Evolutionary conservation across 768 basidiomycete species (phyloP).

Genomic region (Cantharellus cinnabarinus): DNA sequence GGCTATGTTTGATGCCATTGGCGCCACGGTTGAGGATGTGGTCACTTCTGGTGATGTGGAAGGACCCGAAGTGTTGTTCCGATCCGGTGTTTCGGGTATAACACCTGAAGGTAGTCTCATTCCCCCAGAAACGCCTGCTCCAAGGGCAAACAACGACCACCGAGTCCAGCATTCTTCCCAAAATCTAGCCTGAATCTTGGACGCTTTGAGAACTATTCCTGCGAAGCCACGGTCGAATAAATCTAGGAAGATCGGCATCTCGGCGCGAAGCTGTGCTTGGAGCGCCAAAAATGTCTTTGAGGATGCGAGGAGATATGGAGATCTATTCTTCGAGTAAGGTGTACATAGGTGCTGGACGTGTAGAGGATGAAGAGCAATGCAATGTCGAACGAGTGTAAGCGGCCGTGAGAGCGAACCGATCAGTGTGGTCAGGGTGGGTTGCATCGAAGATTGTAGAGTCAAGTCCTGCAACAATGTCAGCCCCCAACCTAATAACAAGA

Average conservation of each 20-base stretch:
- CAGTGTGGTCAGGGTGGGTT: background rate
- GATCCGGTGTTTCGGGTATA: background rate
- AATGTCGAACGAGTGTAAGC: slow-evolving; percentile 5
- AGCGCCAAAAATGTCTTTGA: slow-evolving; percentile 62
- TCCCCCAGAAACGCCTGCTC: background rate
- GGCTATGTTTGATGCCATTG: too few species aligned
- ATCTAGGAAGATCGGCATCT: slow-evolving; percentile 43
- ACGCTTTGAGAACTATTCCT: slow-evolving; percentile 30
- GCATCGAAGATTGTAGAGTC: background rate
- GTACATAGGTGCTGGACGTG: slow-evolving; percentile 52
- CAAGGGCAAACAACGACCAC: background rate
- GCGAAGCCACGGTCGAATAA: slow-evolving; percentile 42
- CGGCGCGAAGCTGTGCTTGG: slow-evolving; percentile 45
- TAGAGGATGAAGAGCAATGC: slow-evolving; percentile 34
- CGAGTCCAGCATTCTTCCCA: slow-evolving; percentile 16
- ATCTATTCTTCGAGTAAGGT: slow-evolving; percentile 40
- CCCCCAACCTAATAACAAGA: too few species aligned
- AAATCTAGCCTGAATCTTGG: slow-evolving; percentile 36
- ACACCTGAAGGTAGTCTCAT: background rate
- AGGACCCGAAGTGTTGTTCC: too few species aligned
- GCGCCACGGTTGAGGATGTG: too few species aligned
- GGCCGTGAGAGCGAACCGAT: slow-evolving; percentile 4
- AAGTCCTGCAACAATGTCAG: background rate
- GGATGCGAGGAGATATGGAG: slow-evolving; percentile 44
- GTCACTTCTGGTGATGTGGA: too few species aligned